Evolutionary conservation across 1,284 basidiomycete species (phyloP), one percentile per base, ranked within the genome.

Genomic region (Marasmius fiardii): DNA sequence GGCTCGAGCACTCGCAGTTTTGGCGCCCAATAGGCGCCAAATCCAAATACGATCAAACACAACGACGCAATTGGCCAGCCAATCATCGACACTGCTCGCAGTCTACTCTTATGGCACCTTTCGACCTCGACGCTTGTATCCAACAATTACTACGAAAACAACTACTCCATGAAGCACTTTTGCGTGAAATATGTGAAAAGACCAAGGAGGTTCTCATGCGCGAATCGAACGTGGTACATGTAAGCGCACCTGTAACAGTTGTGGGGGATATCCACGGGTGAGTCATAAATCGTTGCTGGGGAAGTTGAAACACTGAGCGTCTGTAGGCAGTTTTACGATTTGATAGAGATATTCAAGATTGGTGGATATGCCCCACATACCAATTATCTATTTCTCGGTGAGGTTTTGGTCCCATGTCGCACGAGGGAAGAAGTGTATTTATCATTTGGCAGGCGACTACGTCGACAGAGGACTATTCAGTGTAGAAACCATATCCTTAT

Each of bases 241-340:
- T 99, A 64, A 90, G 87, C 60, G 92, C 95, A 1, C 97, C 97
- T n/a, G 95, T 99, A 44, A 99, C 97, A 1, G 97, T 99, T 28
- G 96, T 99, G 28, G 97, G 97, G 54, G 97, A 99, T 71, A 99
- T 99, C 54, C 96, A 99, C 72, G 96, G 95, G 94, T 95, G 74
- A 82, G 90, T 76, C 57, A 51, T 51, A 20, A 23, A 16, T 26
- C 24, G 47, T 33, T 16, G 14, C 7, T 12, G 24, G 5, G 24
- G 14, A 18, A 28, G 10, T 31, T 11, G 11, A 4, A 14, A 10
- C 21, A 26, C 26, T 49, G 10, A 49, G 31, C 20, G 4, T 4
- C 8, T 20, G 31, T 14, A 96, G 93, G 58, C 96, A 99, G 82
- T 99, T 99, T 75, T 97, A 99, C 78, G 97, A 99, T 78, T 82